Evolutionary conservation across 305 asterid species (phyloP), one percentile per base, ranked within the genome.

Genomic region (Ajuga reptans): DNA sequence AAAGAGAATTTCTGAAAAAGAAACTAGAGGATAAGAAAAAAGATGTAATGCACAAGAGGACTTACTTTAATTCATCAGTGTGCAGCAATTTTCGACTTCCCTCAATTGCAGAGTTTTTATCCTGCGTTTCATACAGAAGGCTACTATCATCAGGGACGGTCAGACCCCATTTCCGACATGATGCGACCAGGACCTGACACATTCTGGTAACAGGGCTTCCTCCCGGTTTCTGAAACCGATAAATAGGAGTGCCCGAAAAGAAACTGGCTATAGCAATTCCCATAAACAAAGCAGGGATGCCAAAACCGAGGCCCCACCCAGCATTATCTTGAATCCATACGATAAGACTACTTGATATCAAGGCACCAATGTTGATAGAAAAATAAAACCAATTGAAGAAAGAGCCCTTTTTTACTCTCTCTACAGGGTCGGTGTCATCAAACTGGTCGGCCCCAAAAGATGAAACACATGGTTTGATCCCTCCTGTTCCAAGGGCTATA

Each of bases 391-490:
- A 93, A 71, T 89, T 93, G 82, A 93, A 93, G 70, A 93, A 90
- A 59, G 97, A 93, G 33, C 97, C 99, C 88, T 93, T 93, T 63
- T 86, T 90, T 31, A 84, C 84, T 79, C 96, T 89, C 79, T 93
- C 99, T 14, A 45, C 78, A 16, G 91, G 59, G 76, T 93, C 99
- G 0, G 96, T 93, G 69, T 89, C 99, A 69, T 93, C 99, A 81
- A 93, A 93, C 64, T 91, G 99, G 80, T 93, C 96, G 5, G 99
- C 99, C 57, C 97, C 99, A 53, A 93, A 93, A 18, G 96, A 89
- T 7, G 99, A 89, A 75, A 91, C 99, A 55, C 99, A 91, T 9
- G 99, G 99, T 71, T 93, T 91, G 73, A 93, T 93, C 57, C 99
- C 99, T 53, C 99, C 97, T 1, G 97, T 90, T 62, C 99, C 99